phyloP scores from a whole-genome alignment of 306 rosid genomes.

The Rosa rugosa region DNA sequence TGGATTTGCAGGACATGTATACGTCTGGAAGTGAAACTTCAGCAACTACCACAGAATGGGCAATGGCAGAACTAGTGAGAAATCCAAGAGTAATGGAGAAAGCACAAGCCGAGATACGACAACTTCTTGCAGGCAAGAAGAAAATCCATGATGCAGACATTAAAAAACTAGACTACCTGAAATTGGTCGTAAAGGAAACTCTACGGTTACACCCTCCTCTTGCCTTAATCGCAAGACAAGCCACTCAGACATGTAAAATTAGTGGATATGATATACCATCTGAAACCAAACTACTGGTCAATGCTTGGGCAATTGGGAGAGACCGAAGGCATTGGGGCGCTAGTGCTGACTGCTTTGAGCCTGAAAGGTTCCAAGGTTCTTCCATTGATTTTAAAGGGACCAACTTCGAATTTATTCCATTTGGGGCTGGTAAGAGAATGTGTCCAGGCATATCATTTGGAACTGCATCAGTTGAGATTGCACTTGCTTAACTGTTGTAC shows the following conservation, averaged over 20 bases:
- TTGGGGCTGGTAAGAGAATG: slow-evolving; percentile 38
- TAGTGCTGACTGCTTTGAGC: not conserved
- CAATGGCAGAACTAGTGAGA: slow-evolving; percentile 18
- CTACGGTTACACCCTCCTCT: slow-evolving; percentile 34
- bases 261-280: slow-evolving; percentile 29
- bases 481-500: slow-evolving; percentile 15
- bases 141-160: slow-evolving; percentile 16
- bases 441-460: slow-evolving; percentile 3
- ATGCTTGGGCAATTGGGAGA: slow-evolving; percentile 42
- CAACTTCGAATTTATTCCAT: not conserved
- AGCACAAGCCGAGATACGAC: slow-evolving; percentile 33
- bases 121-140: slow-evolving; percentile 7
- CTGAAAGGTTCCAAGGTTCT: slow-evolving; percentile 12
- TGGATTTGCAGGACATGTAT: not conserved
- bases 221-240: slow-evolving; percentile 30
- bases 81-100: slow-evolving; percentile 31
- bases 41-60: slow-evolving; percentile 13
- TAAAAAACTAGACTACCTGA: slow-evolving; percentile 31
- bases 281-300: slow-evolving; percentile 26
- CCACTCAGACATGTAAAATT: slow-evolving; percentile 28
- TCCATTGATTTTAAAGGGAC: not conserved
- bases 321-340: slow-evolving; percentile 23
- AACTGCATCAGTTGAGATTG: not conserved
- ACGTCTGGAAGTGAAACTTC: slow-evolving; percentile 10
- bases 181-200: slow-evolving; percentile 37